Conservation (phyloP, 352 stramenopile genomes). For the Globisporangium perplexum region DNA sequence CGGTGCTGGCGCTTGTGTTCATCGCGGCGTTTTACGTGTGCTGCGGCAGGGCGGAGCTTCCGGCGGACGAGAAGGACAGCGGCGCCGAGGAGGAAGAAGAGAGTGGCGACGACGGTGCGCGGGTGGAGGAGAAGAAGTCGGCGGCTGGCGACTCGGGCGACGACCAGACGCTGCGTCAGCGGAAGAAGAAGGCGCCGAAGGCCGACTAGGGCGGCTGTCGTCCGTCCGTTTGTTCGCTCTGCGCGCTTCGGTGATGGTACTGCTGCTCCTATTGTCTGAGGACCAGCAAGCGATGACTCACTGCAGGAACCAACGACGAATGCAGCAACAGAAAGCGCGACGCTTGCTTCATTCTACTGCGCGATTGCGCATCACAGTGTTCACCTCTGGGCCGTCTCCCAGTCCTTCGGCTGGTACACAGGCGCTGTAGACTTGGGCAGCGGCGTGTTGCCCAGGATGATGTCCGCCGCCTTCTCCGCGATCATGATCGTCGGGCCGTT, state of each 20-base stretch:
- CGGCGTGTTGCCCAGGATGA: conserved; percentile 77
- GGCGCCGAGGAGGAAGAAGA: conserved; percentile 26
- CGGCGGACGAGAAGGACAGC: conserved; percentile 19
- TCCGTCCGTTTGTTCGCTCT: too few species aligned
- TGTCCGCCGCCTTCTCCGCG: conserved; percentile 91
- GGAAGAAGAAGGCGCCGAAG: conserved; percentile 74
- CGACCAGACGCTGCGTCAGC: conserved; percentile 58
- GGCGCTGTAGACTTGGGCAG: conserved; percentile 68
- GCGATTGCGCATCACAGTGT: background rate
- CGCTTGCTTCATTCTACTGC: background rate
- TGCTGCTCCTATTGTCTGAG: too few species aligned
- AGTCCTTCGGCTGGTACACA: conserved; percentile 70
- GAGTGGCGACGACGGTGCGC: conserved; percentile 20
- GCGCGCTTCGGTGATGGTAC: too few species aligned
- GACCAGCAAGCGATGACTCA: too few species aligned
- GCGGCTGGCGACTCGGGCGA: conserved; percentile 10
- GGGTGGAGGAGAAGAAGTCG: conserved; percentile 20
- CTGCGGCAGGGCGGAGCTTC: conserved; percentile 40
- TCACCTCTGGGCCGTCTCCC: conserved; percentile 71
- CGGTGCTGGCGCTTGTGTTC: conserved; percentile 34
- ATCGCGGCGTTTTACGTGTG: conserved; percentile 54
- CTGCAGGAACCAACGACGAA: too few species aligned
- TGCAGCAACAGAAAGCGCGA: background rate
- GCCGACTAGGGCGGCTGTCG: conserved; percentile 41
- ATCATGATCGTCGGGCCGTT: conserved; percentile 94